Percentiles rank a stretch among this genome's conserved stretches.
phyloP scores from a whole-genome alignment of 2,329 filamentous ascomycete species.

The Fusarium illudens region DNA sequence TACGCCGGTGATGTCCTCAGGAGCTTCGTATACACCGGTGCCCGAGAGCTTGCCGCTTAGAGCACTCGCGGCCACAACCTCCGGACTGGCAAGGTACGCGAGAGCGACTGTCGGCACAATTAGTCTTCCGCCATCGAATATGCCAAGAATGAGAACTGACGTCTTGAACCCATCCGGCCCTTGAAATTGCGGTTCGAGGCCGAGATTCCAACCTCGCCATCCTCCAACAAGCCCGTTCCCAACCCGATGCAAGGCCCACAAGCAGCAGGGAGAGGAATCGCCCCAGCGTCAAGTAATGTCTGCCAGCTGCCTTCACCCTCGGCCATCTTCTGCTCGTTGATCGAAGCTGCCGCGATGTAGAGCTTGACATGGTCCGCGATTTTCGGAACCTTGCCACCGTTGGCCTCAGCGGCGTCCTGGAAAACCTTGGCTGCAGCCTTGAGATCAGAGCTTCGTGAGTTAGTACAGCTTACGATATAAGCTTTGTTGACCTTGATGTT shows the following conservation, averaged over 20 bases:
- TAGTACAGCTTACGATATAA: conserved; percentile 89
- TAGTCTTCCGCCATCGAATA: background rate
- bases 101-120: conserved; percentile 43
- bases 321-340: conserved; percentile 76
- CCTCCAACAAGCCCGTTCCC: conserved; percentile 75
- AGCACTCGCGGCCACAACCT: conserved; percentile 88
- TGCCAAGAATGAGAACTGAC: background rate
- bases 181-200: conserved; percentile 91
- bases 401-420: conserved; percentile 71
- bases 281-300: conserved; percentile 54
- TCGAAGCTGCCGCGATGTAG: conserved; percentile 87
- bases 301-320: conserved; percentile 88
- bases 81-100: conserved; percentile 85
- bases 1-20: conserved; percentile 56
- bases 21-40: conserved; percentile 77
- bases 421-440: conserved; percentile 85
- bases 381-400: conserved; percentile 67
- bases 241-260: conserved; percentile 89
- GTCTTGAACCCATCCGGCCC: conserved; percentile 75
- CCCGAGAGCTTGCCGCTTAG: conserved; percentile 74
- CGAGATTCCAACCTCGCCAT: conserved; percentile 82
- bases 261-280: background rate
- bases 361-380: conserved; percentile 80
- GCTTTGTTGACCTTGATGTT: conserved; percentile 82
- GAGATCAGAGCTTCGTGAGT: conserved; percentile 77